These are phyloP conservation scores for Psilocybe sp. DNA, from an alignment of 768 basidiomycete species.

Conservation along the genomic window DNA sequence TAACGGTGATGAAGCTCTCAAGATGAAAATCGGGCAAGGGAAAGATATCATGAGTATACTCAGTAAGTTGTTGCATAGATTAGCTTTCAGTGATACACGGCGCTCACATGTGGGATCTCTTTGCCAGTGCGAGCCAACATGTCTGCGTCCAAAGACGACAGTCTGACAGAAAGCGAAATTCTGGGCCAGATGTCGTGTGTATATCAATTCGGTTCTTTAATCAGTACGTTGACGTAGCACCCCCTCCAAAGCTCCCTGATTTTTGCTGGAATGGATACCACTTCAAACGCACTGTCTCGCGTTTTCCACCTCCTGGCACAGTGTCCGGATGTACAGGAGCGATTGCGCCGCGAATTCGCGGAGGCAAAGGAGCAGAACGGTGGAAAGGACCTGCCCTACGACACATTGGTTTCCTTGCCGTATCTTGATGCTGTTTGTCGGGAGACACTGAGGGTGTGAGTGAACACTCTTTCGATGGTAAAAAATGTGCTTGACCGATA, in stretches of 20 bases:
- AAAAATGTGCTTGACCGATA: background rate
- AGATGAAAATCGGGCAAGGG: constrained; percentile 29
- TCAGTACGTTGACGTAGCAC: background rate
- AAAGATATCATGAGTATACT: constrained; percentile 47
- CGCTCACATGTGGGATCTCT: constrained; percentile 2
- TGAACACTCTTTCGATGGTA: background rate
- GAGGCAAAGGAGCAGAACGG: constrained; percentile 22
- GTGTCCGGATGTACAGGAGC: constrained; percentile 19
- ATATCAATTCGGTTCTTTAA: background rate
- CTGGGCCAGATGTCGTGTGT: constrained; percentile 29
- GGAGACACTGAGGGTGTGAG: constrained; percentile 34
- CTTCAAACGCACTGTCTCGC: constrained; percentile 18
- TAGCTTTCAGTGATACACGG: background rate
- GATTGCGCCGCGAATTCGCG: constrained; percentile 17
- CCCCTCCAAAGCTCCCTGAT: constrained; percentile 17
- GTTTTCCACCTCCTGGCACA: constrained; percentile 15
- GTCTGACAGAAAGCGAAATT: constrained; percentile 31
- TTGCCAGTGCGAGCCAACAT: constrained; percentile 35
- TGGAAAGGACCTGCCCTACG: constrained; percentile 26
- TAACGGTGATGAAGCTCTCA: constrained; percentile 26
- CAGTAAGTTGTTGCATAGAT: constrained; percentile 23
- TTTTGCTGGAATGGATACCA: constrained; percentile 24
- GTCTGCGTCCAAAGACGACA: constrained; percentile 25
- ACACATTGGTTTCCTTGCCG: constrained; percentile 32
- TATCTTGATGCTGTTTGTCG: constrained; percentile 35